Evolutionary conservation across 352 stramenopile species (phyloP), one percentile per base, ranked within the genome.

Genomic region (Lagenidium sp.): DNA sequence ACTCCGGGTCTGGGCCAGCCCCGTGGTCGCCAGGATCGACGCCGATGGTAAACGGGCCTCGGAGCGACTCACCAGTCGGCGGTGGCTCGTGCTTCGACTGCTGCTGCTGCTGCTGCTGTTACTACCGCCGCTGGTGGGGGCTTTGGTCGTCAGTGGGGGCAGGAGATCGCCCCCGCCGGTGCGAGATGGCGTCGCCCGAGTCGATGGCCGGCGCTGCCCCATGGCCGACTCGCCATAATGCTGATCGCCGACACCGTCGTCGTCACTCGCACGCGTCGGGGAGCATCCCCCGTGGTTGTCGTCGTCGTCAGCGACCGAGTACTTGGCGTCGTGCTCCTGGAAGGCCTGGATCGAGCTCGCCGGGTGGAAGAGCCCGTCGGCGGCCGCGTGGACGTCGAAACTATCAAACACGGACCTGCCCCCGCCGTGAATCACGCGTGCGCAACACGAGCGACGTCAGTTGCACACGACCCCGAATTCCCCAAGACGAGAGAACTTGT

Each of bases 301-400:
- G n/a, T n/a, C n/a, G n/a, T n/a, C n/a, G n/a, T n/a, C n/a, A n/a
- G n/a, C n/a, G n/a, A 60, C 29, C 59, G 66, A 30, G 46, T 82
- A 88, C 48, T 82, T 82, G n/a, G 65, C 65, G 44, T 88, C 75
- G 45, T 88, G 71, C 47, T 87, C 76, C 7, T 75, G 65, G 39
- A 91, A 91, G 10, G 79, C 79, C 30, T 84, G 69, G 18, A 91
- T 80, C 15, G 67, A 59, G 3, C 75, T 88, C 6, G 73, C 79
- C 5, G 79, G 79, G 37, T 91, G 79, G 40, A 88, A 91, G 5
- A 87, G 53, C 0, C 79, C 78, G 10, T 85, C 79, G 6, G 73
- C 75, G 6, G 75, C 75, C 12, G 75, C 75, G 20, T 88, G 62
- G 7, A 80, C 36, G 24, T 65, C 51, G 42, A 84, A 82, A 18